A percentile compares a stretch with the other conserved stretches of the same genome.
These are phyloP conservation scores for Selaginella tamariscina DNA, from an alignment of 75 land plant species.

Conservation along the genomic window DNA sequence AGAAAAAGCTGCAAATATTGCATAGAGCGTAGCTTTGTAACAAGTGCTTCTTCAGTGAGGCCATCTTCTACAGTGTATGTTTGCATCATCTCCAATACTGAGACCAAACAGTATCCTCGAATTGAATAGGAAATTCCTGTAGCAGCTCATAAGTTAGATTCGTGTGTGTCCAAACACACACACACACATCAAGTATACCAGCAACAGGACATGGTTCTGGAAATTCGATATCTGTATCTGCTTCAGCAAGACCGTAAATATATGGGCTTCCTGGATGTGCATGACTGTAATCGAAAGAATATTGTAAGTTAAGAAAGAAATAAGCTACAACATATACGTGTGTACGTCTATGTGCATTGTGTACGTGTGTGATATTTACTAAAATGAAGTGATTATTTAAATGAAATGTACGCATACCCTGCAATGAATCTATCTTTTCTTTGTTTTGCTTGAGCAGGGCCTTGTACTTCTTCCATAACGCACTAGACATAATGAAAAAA, in stretches of 20 bases:
- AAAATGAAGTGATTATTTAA: too few species aligned
- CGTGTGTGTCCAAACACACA: background rate
- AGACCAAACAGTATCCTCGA: constrained; percentile 64
- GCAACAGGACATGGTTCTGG: constrained; percentile 92
- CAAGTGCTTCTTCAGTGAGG: constrained; percentile 89
- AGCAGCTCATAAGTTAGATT: background rate
- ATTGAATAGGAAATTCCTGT: constrained; percentile 79
- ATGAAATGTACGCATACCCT: constrained; percentile 29
- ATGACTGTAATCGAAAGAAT: constrained; percentile 44
- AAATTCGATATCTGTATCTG: constrained; percentile 78
- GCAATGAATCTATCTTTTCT: constrained; percentile 80
- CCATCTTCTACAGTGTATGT: constrained; percentile 78
- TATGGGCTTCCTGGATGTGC: constrained; percentile 97
- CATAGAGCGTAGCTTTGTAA: constrained; percentile 62
- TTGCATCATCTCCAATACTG: constrained; percentile 80
- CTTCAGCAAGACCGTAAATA: constrained; percentile 84
- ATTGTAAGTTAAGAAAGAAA: background rate
- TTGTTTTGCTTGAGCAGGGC: constrained; percentile 59
- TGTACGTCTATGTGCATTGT: too few species aligned
- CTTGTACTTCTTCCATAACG: constrained; percentile 81
- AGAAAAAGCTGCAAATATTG: constrained; percentile 67
- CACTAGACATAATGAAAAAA: constrained; percentile 42
- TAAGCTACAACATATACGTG: background rate
- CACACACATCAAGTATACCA: constrained; percentile 35
- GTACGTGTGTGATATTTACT: too few species aligned